Conservation (phyloP, 345 rosid species). For the Conringia planisiliqua region DNA sequence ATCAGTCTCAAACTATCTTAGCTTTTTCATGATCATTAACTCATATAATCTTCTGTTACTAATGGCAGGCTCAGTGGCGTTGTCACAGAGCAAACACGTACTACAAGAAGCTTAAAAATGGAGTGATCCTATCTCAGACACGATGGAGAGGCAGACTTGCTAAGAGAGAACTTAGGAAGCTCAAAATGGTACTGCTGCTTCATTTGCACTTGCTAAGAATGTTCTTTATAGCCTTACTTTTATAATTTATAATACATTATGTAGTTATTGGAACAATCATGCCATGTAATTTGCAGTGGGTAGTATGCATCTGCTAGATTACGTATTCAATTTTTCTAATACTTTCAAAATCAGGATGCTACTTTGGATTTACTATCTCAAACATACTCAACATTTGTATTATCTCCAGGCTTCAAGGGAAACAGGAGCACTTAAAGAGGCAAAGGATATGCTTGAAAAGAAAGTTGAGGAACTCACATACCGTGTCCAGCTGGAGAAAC, state of each 20-base stretch:
- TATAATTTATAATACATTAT: not conserved
- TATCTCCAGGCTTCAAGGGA: slow-evolving; percentile 60
- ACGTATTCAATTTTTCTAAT: not conserved
- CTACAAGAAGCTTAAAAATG: slow-evolving; percentile 63
- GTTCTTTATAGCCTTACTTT: not conserved
- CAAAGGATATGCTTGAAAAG: slow-evolving; percentile 69
- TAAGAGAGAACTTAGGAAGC: slow-evolving; percentile 63
- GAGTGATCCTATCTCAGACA: slow-evolving; percentile 58
- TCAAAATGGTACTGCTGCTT: slow-evolving; percentile 55
- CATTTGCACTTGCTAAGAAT: not conserved
- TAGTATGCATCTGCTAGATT: not conserved
- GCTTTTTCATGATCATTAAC: not conserved
- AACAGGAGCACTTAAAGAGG: slow-evolving; percentile 73
- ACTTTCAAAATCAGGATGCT: not conserved
- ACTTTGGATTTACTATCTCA: not conserved
- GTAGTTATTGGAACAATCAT: not conserved
- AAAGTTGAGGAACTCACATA: slow-evolving; percentile 67
- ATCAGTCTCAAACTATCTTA: not conserved
- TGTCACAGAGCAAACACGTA: slow-evolving; percentile 51
- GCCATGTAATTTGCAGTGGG: not conserved
- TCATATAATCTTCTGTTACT: not conserved
- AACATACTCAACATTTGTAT: not conserved
- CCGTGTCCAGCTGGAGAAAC: slow-evolving; percentile 65
- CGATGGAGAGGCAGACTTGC: slow-evolving; percentile 82
- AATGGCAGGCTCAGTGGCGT: slow-evolving; percentile 66